Percentiles rank a stretch among this genome's conserved stretches.
phyloP scores from a whole-genome alignment of 768 basidiomycete species.

The Amyloporia xantha region DNA sequence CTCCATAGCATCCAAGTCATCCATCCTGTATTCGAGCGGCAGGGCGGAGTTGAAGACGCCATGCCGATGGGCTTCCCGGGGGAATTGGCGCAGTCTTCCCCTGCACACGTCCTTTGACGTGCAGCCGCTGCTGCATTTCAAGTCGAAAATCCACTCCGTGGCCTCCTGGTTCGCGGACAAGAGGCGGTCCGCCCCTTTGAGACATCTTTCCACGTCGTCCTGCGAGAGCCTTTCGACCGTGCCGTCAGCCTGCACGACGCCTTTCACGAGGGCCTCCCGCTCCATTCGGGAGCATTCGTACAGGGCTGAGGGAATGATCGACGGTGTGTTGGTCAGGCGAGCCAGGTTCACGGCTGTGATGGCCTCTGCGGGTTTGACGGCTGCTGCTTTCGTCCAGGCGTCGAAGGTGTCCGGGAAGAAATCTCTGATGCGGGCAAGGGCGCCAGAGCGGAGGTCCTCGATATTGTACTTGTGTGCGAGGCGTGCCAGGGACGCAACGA shows the following conservation, averaged over 20 bases:
- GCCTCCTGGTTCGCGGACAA: neutral
- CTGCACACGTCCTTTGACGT: slow-evolving; percentile 1
- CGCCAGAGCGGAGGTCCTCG: neutral
- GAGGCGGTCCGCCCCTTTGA: neutral
- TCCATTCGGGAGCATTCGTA: neutral
- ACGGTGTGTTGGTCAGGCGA: slow-evolving; percentile 5
- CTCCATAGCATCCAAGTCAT: neutral
- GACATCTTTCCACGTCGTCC: neutral
- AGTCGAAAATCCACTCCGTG: neutral
- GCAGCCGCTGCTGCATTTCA: neutral
- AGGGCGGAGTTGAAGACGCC: neutral
- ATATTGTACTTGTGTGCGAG: slow-evolving; percentile 3
- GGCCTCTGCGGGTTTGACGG: neutral
- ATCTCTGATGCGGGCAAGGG: neutral
- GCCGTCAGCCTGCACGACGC: slow-evolving; percentile 4
- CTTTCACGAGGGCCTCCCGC: neutral
- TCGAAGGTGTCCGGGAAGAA: neutral
- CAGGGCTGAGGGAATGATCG: slow-evolving; percentile 10
- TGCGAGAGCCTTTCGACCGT: neutral
- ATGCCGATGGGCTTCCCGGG: neutral
- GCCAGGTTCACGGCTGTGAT: slow-evolving; percentile 8
- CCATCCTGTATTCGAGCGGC: neutral
- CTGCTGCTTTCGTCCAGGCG: neutral
- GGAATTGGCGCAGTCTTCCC: neutral
- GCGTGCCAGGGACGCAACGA: neutral